Evolutionary conservation across 1,284 basidiomycete species (phyloP).

Genomic region (Trichosporon inkin): DNA sequence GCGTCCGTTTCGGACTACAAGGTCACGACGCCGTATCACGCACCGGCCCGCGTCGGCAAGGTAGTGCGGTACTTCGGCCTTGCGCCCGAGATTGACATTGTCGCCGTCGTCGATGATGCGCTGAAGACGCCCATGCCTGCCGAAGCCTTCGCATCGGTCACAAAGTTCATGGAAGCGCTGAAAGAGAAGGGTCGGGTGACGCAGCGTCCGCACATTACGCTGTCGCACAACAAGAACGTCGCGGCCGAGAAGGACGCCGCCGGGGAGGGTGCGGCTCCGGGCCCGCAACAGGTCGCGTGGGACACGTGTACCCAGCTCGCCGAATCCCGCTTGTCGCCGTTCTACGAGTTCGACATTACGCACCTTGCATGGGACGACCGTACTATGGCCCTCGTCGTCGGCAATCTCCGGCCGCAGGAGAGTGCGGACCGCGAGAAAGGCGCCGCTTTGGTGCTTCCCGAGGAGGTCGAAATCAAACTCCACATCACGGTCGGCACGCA

Average conservation of each 20-base stretch:
- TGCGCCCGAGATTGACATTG: conserved; percentile 66
- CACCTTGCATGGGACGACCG: conserved; percentile 70
- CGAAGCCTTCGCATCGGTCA: conserved; percentile 40
- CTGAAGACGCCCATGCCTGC: conserved; percentile 20
- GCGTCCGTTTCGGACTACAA: conserved; percentile 51
- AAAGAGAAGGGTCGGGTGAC: conserved; percentile 58
- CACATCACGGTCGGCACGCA: conserved; percentile 88
- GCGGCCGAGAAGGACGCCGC: conserved; percentile 49
- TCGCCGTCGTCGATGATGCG: conserved; percentile 21
- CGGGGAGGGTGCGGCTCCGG: conserved; percentile 17
- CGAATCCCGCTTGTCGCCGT: conserved; percentile 52
- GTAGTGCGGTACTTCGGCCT: conserved; percentile 69
- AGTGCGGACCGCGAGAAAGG: conserved; percentile 20
- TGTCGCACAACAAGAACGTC: conserved; percentile 68
- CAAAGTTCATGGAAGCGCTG: conserved; percentile 57
- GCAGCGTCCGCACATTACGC: conserved; percentile 73
- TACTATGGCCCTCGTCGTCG: conserved; percentile 72
- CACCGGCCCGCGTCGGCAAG: conserved; percentile 42
- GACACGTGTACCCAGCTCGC: conserved; percentile 59
- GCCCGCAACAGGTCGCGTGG: conserved; percentile 56
- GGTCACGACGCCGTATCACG: conserved; percentile 37
- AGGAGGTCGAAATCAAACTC: conserved; percentile 56
- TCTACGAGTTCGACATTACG: conserved; percentile 62
- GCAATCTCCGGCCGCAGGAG: conserved; percentile 56
- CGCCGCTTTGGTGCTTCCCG: conserved; percentile 49